Base-by-base conservation (phyloP, 2,329 filamentous ascomycete genomes). In the Exophiala viscosa region DNA sequence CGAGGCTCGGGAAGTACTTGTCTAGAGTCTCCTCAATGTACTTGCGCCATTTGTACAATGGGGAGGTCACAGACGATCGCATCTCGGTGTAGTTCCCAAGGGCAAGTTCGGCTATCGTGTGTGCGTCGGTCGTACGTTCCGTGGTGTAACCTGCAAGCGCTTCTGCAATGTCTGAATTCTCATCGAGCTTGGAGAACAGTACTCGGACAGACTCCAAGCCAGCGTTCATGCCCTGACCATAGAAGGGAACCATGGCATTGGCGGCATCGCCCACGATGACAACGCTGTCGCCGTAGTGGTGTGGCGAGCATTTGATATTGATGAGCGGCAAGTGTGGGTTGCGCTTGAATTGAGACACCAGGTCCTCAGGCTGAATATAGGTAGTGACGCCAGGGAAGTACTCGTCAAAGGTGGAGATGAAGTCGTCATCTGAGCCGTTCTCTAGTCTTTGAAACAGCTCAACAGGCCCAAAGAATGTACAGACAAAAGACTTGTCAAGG, bases 201-300 rank as follows among this genome's bases (percentile, higher is more conserved):
- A 95, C 84, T 6, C 87, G 84, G 10, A 99, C 90, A 64, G 96
- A 92, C 73, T 99, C 93, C 38, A 99, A 82, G 0, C 93, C 93
- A 0, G 93, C 88, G 66, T 99, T 99, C 85, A 99, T 95, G 34
- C 93, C 93, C 69, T 99, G 93, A 0, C 93, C 93, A 69, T 97
- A 99, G 71, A 99, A 99, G 0, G 93, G 93, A 0, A 99, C 90
- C 85, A 99, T 96, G 52, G 95, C 93, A 68, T 99, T 93, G 0
- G 93, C 91, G 6, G 93, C 90, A 67, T 99, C 93, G 53, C 93
- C 93, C 33, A 99, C 68, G 44, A 99, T 89, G 54, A 95, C 90
- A 31, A 81, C 90, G 0, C 84, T 87, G 18, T 83, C 83, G 45
- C 73, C 77, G 73, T 83, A 90, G 73, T 96, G 90, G 70, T 97